phyloP scores from a whole-genome alignment of 805 yeast species.

The Cyberlindnera saturnus region DNA sequence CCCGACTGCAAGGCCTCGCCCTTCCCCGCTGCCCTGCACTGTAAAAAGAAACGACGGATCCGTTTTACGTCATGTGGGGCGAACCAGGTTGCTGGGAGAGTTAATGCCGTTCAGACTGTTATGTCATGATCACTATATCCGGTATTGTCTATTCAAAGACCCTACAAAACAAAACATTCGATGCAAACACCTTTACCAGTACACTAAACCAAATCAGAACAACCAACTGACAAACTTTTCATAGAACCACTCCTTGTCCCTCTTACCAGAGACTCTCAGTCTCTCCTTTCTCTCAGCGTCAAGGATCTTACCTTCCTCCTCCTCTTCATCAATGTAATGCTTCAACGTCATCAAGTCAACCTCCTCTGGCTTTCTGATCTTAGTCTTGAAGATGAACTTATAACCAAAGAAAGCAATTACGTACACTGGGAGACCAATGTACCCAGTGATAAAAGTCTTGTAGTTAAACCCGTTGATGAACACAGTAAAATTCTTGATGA shows the following conservation, averaged over 20 bases:
- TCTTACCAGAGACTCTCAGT: constrained; percentile 21
- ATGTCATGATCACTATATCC: too few relatives aligned
- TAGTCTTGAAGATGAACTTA: constrained; percentile 49
- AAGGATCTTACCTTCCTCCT: constrained; percentile 22
- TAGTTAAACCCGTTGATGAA: constrained; percentile 59
- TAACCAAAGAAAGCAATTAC: constrained; percentile 49
- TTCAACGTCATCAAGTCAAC: constrained; percentile 56
- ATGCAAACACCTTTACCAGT: too few relatives aligned
- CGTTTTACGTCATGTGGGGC: too few relatives aligned
- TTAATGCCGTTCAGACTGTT: too few relatives aligned
- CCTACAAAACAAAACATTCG: too few relatives aligned
- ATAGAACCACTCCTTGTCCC: constrained; percentile 39
- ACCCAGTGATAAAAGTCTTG: constrained; percentile 69
- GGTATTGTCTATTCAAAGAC: too few relatives aligned
- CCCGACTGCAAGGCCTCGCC: too few relatives aligned
- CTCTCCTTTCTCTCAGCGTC: constrained; percentile 21
- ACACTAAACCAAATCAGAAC: constrained; percentile 26
- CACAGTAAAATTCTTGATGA: constrained; percentile 68
- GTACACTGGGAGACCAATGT: constrained; percentile 58
- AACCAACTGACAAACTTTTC: constrained; percentile 44
- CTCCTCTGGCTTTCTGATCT: constrained; percentile 43
- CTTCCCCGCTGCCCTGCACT: too few relatives aligned
- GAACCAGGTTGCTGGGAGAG: too few relatives aligned
- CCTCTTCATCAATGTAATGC: constrained; percentile 30
- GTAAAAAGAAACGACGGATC: too few relatives aligned